Evolutionary conservation across 2,329 filamentous ascomycete species (phyloP).

Genomic region (Pseudocercospora crystallina): DNA sequence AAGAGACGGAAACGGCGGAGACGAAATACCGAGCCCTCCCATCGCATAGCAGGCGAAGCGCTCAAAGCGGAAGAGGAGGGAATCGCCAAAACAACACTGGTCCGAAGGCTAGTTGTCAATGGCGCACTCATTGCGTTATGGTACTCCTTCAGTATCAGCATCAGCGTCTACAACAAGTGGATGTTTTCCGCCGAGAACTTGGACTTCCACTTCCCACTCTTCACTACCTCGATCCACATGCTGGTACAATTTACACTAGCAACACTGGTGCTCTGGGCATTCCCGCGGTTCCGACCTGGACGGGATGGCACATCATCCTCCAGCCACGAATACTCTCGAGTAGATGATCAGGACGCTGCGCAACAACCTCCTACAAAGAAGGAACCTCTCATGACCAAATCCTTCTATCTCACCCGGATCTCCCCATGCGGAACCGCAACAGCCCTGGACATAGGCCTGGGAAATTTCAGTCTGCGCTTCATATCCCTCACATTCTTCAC

Average conservation of each 20-base stretch:
- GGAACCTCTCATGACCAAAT: conserved; percentile 73
- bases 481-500: conserved; percentile 98
- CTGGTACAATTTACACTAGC: conserved; percentile 85
- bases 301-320: conserved; percentile 30
- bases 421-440: conserved; percentile 90
- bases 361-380: conserved; percentile 26
- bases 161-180: conserved; percentile 99
- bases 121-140: conserved; percentile 79
- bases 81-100: conserved; percentile 71
- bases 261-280: conserved; percentile 72
- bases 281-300: conserved; percentile 78
- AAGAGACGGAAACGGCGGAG: conserved; percentile 63
- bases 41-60: conserved; percentile 59
- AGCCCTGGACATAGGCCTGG: conserved; percentile 90
- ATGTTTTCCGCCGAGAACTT: conserved; percentile 88
- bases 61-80: conserved; percentile 67
- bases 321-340: conserved; percentile 17
- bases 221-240: conserved; percentile 95
- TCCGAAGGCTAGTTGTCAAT: conserved; percentile 71
- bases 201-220: conserved; percentile 91
- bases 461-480: conserved; percentile 93
- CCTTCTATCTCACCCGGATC: conserved; percentile 90
- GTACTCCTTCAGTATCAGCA: conserved; percentile 88
- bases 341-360: conserved; percentile 11
- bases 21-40: conserved; percentile 67